phyloP scores from a whole-genome alignment of 129 eudicot genomes.

The Helianthus annuus region HanXRQr2.0-SUNRISE NC_035440.2:34274883-34275382 shows the following conservation, averaged over 20 bases:
- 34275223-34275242: conserved; percentile 68
- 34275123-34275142: conserved; percentile 62
- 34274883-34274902: conserved; percentile 55
- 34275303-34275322: conserved; percentile 53
- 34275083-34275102: conserved; percentile 76
- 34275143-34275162: conserved; percentile 66
- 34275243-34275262: conserved; percentile 61
- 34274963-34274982: conserved; percentile 54
- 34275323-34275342: conserved; percentile 78
- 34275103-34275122: conserved; percentile 53
- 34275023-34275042: conserved; percentile 71
- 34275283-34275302: conserved; percentile 46
- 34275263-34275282: conserved; percentile 53
- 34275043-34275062: conserved; percentile 74
- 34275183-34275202: conserved; percentile 79
- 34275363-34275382: conserved; percentile 80
- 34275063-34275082: conserved; percentile 69
- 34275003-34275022: conserved; percentile 68
- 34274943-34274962: conserved; percentile 69
- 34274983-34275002: conserved; percentile 60
- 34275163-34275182: conserved; percentile 82
- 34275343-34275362: conserved; percentile 76
- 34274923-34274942: conserved; percentile 66
- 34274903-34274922: conserved; percentile 61
- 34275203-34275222: conserved; percentile 85